Evolutionary conservation across 2,329 filamentous ascomycete genomes (phyloP).

Genomic region (Xylariaceae sp.): DNA sequence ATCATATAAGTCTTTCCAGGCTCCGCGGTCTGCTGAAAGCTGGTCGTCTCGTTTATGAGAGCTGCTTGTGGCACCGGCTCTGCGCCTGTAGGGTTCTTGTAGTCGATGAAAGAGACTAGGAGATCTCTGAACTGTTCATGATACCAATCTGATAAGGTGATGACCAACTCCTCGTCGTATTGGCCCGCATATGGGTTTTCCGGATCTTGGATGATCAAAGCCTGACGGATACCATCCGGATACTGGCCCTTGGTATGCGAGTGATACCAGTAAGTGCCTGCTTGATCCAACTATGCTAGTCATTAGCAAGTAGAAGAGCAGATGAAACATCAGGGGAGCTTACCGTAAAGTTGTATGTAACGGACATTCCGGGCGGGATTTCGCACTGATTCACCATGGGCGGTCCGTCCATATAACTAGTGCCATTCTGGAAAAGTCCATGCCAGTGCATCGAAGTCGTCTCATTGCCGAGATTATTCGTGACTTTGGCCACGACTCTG

Average conservation of each 20-base stretch:
- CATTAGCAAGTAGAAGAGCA: conserved; percentile 6
- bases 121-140: conserved; percentile 55
- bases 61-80: conserved; percentile 67
- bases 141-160: conserved; percentile 71
- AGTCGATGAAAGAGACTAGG: conserved; percentile 48
- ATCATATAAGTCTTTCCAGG: conserved; percentile 72
- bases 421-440: conserved; percentile 67
- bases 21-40: conserved; percentile 57
- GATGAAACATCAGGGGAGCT: conserved; percentile 14
- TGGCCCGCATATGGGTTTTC: conserved; percentile 54
- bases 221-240: conserved; percentile 65
- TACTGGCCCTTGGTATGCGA: conserved; percentile 67
- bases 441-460: conserved; percentile 67
- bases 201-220: conserved; percentile 64
- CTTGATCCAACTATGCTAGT: conserved; percentile 51
- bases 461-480: conserved; percentile 61
- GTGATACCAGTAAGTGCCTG: conserved; percentile 80
- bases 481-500: conserved; percentile 54
- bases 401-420: conserved; percentile 69
- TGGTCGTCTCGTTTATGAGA: conserved; percentile 68
- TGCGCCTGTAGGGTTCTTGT: conserved; percentile 54
- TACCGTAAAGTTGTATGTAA: conserved; percentile 70
- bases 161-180: conserved; percentile 61
- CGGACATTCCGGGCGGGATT: conserved; percentile 61
- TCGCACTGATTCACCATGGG: conserved; percentile 64